Evolutionary conservation across 176 grass and related monocot species (phyloP), one percentile per base, ranked within the genome.

Genomic region (Zea mays): DNA sequence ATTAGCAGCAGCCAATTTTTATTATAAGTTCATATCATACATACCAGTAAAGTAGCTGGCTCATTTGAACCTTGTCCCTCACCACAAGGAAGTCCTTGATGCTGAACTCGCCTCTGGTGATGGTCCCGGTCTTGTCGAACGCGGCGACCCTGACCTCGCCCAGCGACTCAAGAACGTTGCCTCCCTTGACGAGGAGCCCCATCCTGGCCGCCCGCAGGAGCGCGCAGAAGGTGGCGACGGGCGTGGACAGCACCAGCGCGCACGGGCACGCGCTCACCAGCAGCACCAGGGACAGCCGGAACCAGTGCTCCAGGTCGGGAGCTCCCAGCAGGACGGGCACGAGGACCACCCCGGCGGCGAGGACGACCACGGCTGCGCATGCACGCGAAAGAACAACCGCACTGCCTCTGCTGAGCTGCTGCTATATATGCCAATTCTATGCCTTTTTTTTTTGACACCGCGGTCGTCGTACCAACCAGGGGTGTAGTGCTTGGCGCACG

Each of bases 201-300:
- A 82, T 84, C 40, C 82, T 71, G 4, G 90, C 90, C 3, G 90
- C 90, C 9, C 46, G 81, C 35, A 93, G 83, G 10, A 97, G 90
- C 0, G 88, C 93, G 46, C 90, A 93, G 65, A 97, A 88, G 15
- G 85, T 86, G 19, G 93, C 90, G 0, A 97, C 90, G 1, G 90
- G 93, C 6, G 88, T 93, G 3, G 90, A 93, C 1, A 93, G 88
- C 48, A 97, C 90, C 45, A 90, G 70, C 21, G 93, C 88, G 9
- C 93, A 97, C 0, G 93, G 93, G 86, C 88, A 97, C 47, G 90
- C 88, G 82, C 90, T 90, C 50, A 97, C 90, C 60, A 97, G 38
- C 1, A 97, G 74, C 10, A 97, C 88, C 3, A 97, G 64, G 0
- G 90, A 86, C 19, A 93, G 65, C 55, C 51, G 52, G 43, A 93